Evolutionary conservation across 371 early-diverging fungal species (phyloP), one percentile per base, ranked within the genome.

Genomic region (Mucor indicus): DNA sequence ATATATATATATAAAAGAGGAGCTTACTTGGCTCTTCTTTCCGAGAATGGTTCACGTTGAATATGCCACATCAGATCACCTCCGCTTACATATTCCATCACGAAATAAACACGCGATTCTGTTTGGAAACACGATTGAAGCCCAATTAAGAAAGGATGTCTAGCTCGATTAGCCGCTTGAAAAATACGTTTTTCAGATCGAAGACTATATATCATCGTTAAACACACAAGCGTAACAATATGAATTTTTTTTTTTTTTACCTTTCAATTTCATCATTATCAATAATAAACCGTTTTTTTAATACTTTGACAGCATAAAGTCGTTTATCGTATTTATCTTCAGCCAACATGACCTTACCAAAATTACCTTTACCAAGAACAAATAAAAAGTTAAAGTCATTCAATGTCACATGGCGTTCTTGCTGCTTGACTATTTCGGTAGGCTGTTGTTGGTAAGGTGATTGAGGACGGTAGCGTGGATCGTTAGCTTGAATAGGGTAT

Each of bases 1-100:
- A 33, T 33, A 33, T 33, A 33, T 33, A 33, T 9, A 11, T 13
- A 9, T n/a, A 33, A 23, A 43, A 47, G 21, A 29, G 8, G 9
- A 22, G 9, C 65, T 57, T 66, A 77, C 77, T 86, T 92, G 36
- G 97, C 93, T 52, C 91, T 83, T 33, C 86, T 70, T 69, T 94
- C 92, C 24, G 89, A 81, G 55, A 93, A 93, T 50, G 85, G 86
- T 53, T 87, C 84, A 46, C 88, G 84, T 63, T 88, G 94, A 44
- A 95, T 96, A 68, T 94, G 96, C 80, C 90, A 90, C 96, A 99
- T 97, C 67, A 99, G 72, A 75, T 99, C 99, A 50, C 99, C 99
- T 53, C 99, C 99, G 24, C 85, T 81, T 11, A 99, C 90, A 75
- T 97, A 99, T 61, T 99, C 99, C 97, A 99, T 97, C 9, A 99